phyloP scores from a whole-genome alignment of 2,329 filamentous ascomycete genomes.

The Scleromitrula shiraiana region DNA sequence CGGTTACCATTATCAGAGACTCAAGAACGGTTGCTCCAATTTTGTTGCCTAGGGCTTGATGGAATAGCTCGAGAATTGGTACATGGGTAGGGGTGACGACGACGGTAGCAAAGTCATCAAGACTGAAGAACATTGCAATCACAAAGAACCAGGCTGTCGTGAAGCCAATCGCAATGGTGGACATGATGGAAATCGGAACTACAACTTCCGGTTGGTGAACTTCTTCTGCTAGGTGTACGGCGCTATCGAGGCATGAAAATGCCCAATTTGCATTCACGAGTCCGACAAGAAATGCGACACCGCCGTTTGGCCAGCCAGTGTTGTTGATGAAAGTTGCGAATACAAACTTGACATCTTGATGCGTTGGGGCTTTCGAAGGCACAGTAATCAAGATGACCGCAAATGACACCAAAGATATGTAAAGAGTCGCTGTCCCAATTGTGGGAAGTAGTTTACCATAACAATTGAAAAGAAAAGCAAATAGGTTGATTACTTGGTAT shows the following conservation, averaged over 20 bases:
- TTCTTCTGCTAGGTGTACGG: conserved; percentile 8
- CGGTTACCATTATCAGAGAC: conserved; percentile 3
- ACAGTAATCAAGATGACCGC: neutral
- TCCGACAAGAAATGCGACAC: conserved; percentile 9
- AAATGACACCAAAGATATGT: conserved; percentile 6
- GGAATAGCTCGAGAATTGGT: conserved; percentile 5
- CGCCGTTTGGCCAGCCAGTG: conserved; percentile 9
- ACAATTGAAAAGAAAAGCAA: conserved; percentile 8
- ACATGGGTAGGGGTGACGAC: neutral
- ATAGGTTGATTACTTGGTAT: conserved; percentile 5
- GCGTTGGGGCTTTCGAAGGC: conserved; percentile 4
- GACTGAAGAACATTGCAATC: conserved; percentile 7
- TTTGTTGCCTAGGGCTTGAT: neutral
- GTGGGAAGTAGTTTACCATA: conserved; percentile 1
- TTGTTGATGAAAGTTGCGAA: conserved; percentile 12
- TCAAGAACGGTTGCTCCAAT: conserved; percentile 2
- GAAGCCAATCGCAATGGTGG: conserved; percentile 7
- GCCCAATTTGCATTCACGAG: conserved; percentile 9
- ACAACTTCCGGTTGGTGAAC: conserved; percentile 7
- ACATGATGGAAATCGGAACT: conserved; percentile 4
- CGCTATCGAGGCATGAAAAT: conserved; percentile 8
- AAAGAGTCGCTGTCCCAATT: conserved; percentile 5
- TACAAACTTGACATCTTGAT: conserved; percentile 6
- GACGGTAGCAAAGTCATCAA: conserved; percentile 8
- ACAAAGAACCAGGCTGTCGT: conserved; percentile 7